Evolutionary conservation across 331 rosid genomes (phyloP), one percentile per base, ranked within the genome.

Genomic region (Quercus phellos): DNA sequence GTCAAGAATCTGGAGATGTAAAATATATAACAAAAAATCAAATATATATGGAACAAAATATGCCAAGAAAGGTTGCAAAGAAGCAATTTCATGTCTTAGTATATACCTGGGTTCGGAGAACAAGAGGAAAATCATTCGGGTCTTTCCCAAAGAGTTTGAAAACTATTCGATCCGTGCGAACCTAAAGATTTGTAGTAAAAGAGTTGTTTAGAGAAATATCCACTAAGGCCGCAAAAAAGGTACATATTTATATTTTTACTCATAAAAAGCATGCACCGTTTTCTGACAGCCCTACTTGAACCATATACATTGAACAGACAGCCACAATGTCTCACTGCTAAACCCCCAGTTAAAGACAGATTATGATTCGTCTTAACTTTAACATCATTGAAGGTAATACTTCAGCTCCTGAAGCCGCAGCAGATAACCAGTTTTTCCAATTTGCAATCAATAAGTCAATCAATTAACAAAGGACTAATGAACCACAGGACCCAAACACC

Each of bases 131-230:
- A 74, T 91, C 92, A 83, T 80, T 88, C 19, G 97, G 98, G 69
- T 88, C 95, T 84, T 93, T 93, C 73, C 99, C 99, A 79, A 93
- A 95, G 72, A 95, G 90, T 84, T 95, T 95, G 79, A 95, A 93
- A 60, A 93, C 90, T 63, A 95, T 95, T 63, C 98, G 86, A 79
- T 90, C 99, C 1, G 99, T 95, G 82, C 92, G 88, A 85, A 85
- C 80, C 99, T 95, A 90, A 21, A 80, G 78, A 58, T 70, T 74
- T 77, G 74, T 53, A 74, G 68, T 73, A 43, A 71, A 69, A 54
- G 9, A 26, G 78, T 14, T 24, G 63, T 55, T 71, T 27, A 76
- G 55, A 75, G 54, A 71, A 53, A 70, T 50, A 55, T 63, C 67
- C 30, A 71, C 58, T 26, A 7, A 80, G 38, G 51, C 72, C 32